Evolutionary conservation across 1,284 basidiomycete genomes (phyloP), one percentile per base, ranked within the genome.

Genomic region (Moesziomyces sp.): DNA sequence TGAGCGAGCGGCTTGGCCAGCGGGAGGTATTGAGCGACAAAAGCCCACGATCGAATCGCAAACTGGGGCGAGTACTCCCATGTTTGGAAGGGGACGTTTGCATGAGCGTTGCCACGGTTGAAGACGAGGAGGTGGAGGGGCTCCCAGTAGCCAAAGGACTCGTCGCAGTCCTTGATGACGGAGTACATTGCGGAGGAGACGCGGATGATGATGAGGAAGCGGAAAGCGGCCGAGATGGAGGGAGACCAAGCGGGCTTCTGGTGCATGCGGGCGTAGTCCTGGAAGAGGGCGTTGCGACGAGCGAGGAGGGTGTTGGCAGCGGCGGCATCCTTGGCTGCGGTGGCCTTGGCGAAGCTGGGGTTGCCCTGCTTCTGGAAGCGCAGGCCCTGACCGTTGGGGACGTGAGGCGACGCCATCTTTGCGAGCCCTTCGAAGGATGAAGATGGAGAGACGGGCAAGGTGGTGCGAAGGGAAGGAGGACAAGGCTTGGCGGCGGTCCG

Each of bases 101-200:
- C 53, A 16, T 54, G 52, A 16, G 45, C 28, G 10, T 46, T 35
- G 54, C 38, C 51, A 14, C 38, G 52, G 47, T 69, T 58, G 55
- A 72, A 73, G 76, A 90, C 95, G 87, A 85, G 94, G 6, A 80
- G 94, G 85, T 98, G 96, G 35, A 99, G 86, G 23, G 97, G 96
- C 83, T 99, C 97, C 93, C 93, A 99, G 85, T 97, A 99, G 85
- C 99, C 99, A 88, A 91, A 99, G 13, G 73, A 51, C 52, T 99
- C 97, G 81, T 99, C 97, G 78, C 97, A 99, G 84, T 99, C 97
- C 73, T 91, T 89, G 66, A 97, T 93, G 76, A 94, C 92, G n/a
- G 91, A 89, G 83, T 95, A 98, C 93, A 97, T 96, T 4, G 94
- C 96, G 3, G 89, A 65, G n/a, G 65, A 91, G 46, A 95, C 88